Evolutionary conservation across 2,329 filamentous ascomycete genomes (phyloP).

Genomic region (Pseudopyrenochaeta lycopersici): DNA sequence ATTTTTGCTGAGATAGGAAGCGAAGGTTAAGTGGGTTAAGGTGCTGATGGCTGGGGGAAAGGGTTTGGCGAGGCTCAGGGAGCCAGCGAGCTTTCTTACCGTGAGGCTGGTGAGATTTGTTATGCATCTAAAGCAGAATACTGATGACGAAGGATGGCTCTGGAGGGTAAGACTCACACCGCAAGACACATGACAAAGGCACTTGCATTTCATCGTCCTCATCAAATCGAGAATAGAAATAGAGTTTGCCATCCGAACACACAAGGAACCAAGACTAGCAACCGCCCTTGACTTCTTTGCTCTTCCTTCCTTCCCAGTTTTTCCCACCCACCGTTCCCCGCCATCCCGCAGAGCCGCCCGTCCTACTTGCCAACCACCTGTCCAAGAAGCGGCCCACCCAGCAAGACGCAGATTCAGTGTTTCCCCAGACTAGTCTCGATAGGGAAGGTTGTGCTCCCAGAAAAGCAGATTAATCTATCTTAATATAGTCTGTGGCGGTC

Average conservation of each 20-base stretch:
- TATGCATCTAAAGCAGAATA: not conserved
- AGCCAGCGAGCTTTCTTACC: not conserved
- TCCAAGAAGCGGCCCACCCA: constrained; percentile 4
- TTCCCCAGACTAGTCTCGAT: not conserved
- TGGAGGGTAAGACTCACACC: not conserved
- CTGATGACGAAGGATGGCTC: not conserved
- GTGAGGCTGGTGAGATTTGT: not conserved
- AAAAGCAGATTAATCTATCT: constrained; percentile 7
- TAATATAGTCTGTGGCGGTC: constrained; percentile 19
- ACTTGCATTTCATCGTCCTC: not conserved
- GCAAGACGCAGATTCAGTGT: no score
- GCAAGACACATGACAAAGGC: constrained; percentile 5
- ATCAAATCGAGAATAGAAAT: not conserved
- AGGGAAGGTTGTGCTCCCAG: constrained; percentile 3
- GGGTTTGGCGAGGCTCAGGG: no score
- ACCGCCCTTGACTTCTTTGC: constrained; percentile 3
- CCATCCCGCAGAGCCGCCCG: constrained; percentile 42
- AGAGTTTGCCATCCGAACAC: not conserved
- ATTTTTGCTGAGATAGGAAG: not conserved
- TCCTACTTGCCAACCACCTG: constrained; percentile 21
- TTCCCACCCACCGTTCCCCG: constrained; percentile 4
- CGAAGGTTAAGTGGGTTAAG: not conserved
- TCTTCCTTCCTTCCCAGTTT: not conserved
- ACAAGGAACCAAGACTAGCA: constrained; percentile 8
- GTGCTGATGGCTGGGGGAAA: not conserved